phyloP scores from a whole-genome alignment of 176 grass and related monocot genomes.

The Avena atlantica region DNA sequence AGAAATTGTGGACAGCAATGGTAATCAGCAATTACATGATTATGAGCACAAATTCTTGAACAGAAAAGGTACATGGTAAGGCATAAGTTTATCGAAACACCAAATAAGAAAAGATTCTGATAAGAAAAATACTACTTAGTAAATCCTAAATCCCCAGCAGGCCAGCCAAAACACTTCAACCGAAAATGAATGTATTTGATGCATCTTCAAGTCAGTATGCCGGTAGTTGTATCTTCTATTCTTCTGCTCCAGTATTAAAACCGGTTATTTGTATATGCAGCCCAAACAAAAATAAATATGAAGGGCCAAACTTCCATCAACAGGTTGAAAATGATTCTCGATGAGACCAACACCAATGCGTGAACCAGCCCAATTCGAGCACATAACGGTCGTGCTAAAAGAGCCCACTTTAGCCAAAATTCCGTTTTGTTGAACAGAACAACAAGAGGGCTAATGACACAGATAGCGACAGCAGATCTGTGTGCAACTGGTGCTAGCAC shows the following conservation, averaged over 20 bases:
- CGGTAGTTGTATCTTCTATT: neutral
- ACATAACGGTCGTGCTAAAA: conserved; percentile 2
- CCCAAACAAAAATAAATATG: conserved; percentile 25
- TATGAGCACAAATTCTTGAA: neutral
- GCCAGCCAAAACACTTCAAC: neutral
- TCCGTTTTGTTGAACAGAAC: neutral
- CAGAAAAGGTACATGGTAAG: neutral
- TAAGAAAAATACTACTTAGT: neutral
- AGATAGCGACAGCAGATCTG: neutral
- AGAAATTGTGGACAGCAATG: neutral
- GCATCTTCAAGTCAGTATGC: neutral
- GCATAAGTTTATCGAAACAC: neutral
- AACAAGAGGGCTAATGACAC: conserved; percentile 4
- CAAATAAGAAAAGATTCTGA: neutral
- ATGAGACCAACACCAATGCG: neutral
- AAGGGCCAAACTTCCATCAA: conserved; percentile 28
- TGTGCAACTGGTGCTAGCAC: conserved; percentile 10
- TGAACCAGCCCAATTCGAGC: conserved; percentile 1
- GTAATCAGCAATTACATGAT: conserved; percentile 20
- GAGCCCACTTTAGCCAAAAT: neutral
- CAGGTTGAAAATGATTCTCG: neutral
- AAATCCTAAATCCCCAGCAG: neutral
- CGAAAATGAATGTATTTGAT: neutral
- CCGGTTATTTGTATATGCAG: neutral
- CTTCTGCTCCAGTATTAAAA: neutral